Percentiles rank a stretch among this genome's conserved stretches.
These are phyloP conservation scores for Aspergillus cristatus DNA, from an alignment of 495 filamentous ascomycete genomes.

Conservation along the genomic window DNA sequence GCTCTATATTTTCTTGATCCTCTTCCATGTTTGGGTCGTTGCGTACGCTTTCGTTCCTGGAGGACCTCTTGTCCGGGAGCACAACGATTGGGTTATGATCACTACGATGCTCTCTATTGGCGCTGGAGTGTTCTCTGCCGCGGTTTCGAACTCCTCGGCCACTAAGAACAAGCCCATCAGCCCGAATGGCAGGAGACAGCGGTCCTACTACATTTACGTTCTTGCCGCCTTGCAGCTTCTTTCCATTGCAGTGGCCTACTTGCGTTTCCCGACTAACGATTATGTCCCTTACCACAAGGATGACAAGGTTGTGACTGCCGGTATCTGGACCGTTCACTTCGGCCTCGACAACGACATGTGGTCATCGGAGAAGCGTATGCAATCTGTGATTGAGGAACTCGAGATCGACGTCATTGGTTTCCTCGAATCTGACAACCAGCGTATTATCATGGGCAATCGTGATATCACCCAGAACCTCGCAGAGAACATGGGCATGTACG, in stretches of 20 bases:
- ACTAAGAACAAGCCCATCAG: conserved; percentile 41
- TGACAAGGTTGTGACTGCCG: conserved; percentile 77
- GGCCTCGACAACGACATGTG: conserved; percentile 98
- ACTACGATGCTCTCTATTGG: conserved; percentile 78
- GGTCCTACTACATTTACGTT: conserved; percentile 67
- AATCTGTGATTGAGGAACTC: conserved; percentile 81
- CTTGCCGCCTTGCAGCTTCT: conserved; percentile 67
- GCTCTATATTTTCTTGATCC: conserved; percentile 79
- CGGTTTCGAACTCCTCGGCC: conserved; percentile 41
- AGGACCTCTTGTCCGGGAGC: conserved; percentile 85
- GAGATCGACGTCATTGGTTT: conserved; percentile 94
- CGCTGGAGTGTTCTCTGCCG: conserved; percentile 71
- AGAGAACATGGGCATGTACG: conserved; percentile 96
- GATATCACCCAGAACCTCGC: conserved; percentile 93
- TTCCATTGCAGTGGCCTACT: conserved; percentile 69
- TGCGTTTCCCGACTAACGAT: conserved; percentile 91
- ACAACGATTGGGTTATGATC: conserved; percentile 90
- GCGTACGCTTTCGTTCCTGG: conserved; percentile 99
- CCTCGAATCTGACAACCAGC: conserved; percentile 87
- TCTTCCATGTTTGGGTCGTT: conserved; percentile 97
- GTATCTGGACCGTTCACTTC: conserved; percentile 99
- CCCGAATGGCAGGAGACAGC: conserved; percentile 43
- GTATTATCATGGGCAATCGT: conserved; percentile 99
- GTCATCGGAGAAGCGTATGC: conserved; percentile 90
- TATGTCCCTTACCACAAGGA: conserved; percentile 84